These are phyloP conservation scores for Rhodotorula mucilaginosa DNA, from an alignment of 1,284 basidiomycete species.

Conservation along the genomic window DNA sequence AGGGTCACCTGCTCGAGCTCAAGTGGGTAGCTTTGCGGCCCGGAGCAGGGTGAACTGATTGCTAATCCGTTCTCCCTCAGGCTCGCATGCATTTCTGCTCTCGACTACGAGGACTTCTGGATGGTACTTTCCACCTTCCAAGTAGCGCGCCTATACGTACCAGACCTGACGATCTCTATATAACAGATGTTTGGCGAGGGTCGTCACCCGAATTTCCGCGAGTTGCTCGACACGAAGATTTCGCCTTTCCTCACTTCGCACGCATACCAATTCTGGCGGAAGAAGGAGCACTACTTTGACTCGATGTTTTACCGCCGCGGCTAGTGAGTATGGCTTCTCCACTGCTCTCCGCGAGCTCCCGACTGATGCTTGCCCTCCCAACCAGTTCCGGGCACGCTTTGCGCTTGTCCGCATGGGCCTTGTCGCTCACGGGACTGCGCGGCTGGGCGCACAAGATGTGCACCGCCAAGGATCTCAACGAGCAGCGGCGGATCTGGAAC, in stretches of 20 bases:
- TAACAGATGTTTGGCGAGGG: slow-evolving; percentile 66
- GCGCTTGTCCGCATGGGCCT: slow-evolving; percentile 63
- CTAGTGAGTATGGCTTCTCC: slow-evolving; percentile 68
- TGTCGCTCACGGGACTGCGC: slow-evolving; percentile 61
- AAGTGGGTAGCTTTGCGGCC: not conserved
- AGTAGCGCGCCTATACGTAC: no score
- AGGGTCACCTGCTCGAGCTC: slow-evolving; percentile 47
- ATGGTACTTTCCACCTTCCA: slow-evolving; percentile 31
- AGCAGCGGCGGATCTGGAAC: slow-evolving; percentile 68
- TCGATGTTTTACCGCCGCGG: slow-evolving; percentile 70
- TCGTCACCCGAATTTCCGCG: slow-evolving; percentile 61
- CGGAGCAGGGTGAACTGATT: not conserved
- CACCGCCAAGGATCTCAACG: slow-evolving; percentile 58
- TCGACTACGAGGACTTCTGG: slow-evolving; percentile 70
- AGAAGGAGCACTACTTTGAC: slow-evolving; percentile 62
- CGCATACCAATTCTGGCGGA: slow-evolving; percentile 73
- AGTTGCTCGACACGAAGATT: slow-evolving; percentile 64
- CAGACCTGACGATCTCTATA: not conserved
- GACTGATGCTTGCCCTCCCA: not conserved
- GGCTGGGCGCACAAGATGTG: slow-evolving; percentile 62
- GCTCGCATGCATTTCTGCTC: slow-evolving; percentile 64
- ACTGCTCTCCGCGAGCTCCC: not conserved
- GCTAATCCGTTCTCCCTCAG: slow-evolving; percentile 55
- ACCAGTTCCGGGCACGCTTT: slow-evolving; percentile 59
- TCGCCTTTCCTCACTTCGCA: slow-evolving; percentile 70